These are phyloP conservation scores for Fusarium lyarnte DNA, from an alignment of 2,329 filamentous ascomycete species.

Conservation along the genomic window DNA sequence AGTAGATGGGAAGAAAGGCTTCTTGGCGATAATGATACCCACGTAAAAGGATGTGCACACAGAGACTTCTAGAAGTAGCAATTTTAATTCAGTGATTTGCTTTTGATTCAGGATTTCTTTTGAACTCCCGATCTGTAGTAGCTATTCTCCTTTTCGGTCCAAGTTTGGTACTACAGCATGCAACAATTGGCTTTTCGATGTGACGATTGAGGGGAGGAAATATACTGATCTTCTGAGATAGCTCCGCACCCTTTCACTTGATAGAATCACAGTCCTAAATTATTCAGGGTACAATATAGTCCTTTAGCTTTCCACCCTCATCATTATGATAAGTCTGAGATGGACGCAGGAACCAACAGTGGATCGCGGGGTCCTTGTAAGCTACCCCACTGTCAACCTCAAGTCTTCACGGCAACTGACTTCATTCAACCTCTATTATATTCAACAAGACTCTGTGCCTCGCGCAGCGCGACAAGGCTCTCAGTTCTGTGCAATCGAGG, in stretches of 20 bases:
- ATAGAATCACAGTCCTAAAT: background rate
- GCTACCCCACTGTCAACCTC: conserved; percentile 29
- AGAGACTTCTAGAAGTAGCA: background rate
- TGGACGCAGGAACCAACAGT: conserved; percentile 28
- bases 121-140: background rate
- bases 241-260: background rate
- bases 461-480: background rate
- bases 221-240: background rate
- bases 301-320: background rate
- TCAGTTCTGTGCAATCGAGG: background rate
- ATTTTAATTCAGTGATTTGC: background rate
- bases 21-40: conserved; percentile 40
- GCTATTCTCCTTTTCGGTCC: background rate
- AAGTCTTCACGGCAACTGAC: conserved; percentile 14
- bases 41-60: conserved; percentile 14
- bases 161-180: background rate
- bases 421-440: conserved; percentile 5
- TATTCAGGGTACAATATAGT: background rate
- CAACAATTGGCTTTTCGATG: background rate
- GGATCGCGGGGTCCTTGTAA: conserved; percentile 24
- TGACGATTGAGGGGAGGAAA: background rate
- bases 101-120: background rate
- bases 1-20: background rate
- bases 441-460: background rate
- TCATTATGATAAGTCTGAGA: background rate